Percentiles rank a stretch among this genome's conserved stretches.
Evolutionary conservation across 345 rosid genomes (phyloP).

Genomic region (Hibiscus tridactylites): DNA sequence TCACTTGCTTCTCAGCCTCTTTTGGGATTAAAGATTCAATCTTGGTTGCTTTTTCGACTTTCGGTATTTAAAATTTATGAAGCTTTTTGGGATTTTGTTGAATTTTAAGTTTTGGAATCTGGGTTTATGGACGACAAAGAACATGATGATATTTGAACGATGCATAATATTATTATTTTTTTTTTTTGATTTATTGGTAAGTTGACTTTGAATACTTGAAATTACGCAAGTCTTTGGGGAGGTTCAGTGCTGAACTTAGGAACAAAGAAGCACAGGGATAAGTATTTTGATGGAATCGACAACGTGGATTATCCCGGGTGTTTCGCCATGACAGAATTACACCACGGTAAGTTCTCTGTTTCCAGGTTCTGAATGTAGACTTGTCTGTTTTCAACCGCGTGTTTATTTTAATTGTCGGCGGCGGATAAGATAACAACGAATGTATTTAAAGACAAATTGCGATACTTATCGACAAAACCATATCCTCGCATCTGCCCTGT

Average conservation of each 20-base stretch:
- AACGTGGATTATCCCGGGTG: slow-evolving; percentile 81
- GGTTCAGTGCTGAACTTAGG: slow-evolving; percentile 89
- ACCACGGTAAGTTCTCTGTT: slow-evolving; percentile 55
- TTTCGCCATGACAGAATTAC: slow-evolving; percentile 99
- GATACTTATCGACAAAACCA: not conserved
- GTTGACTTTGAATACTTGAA: not conserved
- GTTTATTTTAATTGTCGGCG: no score
- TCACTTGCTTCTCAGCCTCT: no score
- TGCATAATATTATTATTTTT: no score
- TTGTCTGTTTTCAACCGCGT: no score
- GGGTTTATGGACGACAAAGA: not conserved
- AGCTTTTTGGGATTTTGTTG: not conserved
- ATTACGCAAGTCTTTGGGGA: slow-evolving; percentile 89
- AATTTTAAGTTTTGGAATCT: not conserved
- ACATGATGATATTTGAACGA: no score
- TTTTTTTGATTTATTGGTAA: not conserved
- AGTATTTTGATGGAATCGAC: slow-evolving; percentile 81
- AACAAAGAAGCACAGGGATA: slow-evolving; percentile 81
- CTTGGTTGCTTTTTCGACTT: not conserved
- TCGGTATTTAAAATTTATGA: not conserved
- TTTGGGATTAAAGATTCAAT: not conserved
- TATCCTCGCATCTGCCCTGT: not conserved
- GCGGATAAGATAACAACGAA: no score
- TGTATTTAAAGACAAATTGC: no score
- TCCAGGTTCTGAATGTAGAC: no score